Evolutionary conservation across 2,329 filamentous ascomycete species (phyloP), one percentile per base, ranked within the genome.

Genomic region (Fusarium sp.): DNA sequence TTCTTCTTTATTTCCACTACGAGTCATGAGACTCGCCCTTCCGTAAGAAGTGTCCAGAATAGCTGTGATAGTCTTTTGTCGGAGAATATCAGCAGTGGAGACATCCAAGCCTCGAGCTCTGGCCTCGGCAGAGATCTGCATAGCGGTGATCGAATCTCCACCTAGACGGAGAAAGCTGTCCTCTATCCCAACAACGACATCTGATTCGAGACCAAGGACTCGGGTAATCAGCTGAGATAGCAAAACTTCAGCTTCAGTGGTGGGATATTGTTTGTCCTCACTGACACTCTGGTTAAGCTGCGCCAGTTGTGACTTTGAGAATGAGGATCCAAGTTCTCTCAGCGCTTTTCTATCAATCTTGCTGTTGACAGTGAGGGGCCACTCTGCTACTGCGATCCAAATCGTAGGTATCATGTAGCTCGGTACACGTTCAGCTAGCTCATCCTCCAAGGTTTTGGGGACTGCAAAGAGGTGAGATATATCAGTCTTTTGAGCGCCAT

Each of bases 111-210:
- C 50, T 4, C 44, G 50, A 17, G 47, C 30, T 2, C 62, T 56
- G 8, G 54, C 62, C 6, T 47, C 47, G 3, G 57, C 46, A 13
- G 56, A 51, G 4, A 66, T 32, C 47, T 68, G 57, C 62, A 63
- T 87, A 3, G 83, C 83, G 0, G 78, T 68, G 4, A 85, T 79
- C 0, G 83, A 85, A 65, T 85, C 82, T 22, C 83, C 83, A 10
- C 83, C 83, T 0, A 84, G 76, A 0, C 77, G 76, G 73, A 85
- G 83, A 71, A 86, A 85, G 71, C 81, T 83, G 58, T 84, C 80
- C 4, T 82, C 78, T 3, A 77, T 62, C 3, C 78, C 76, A 13
- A 84, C 79, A 8, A 76, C 70, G 15, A 73, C 56, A 6, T 72
- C 65, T 4, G 20, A 19, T 1, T 53, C 50, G 6, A 81, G 62